These are phyloP conservation scores for Colletotrichum somersetense DNA, from an alignment of 2,329 filamentous ascomycete species.

Conservation along the genomic window DNA sequence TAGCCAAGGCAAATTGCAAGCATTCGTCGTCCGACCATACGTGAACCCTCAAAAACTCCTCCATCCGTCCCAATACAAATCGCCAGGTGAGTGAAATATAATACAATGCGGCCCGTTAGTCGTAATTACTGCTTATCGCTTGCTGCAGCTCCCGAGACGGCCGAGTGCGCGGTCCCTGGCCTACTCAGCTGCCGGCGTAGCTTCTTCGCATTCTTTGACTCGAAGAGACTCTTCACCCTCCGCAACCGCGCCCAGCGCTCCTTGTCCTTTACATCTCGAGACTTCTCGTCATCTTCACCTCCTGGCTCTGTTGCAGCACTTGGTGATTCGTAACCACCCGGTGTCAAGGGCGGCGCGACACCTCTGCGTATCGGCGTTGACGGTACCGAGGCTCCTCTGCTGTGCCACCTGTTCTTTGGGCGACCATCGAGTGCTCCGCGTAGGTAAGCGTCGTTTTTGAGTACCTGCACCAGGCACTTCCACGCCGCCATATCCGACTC, in stretches of 20 bases:
- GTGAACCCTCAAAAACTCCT: constrained; percentile 24
- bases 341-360: constrained; percentile 34
- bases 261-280: constrained; percentile 72
- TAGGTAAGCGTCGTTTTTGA: constrained; percentile 71
- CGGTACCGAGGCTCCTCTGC: constrained; percentile 32
- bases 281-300: constrained; percentile 59
- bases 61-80: background rate
- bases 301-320: constrained; percentile 43
- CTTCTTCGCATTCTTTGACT: constrained; percentile 72
- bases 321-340: constrained; percentile 41
- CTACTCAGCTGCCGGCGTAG: constrained; percentile 57
- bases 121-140: constrained; percentile 19
- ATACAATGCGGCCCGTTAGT: background rate
- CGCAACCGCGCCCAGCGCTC: constrained; percentile 79
- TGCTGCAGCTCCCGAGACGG: constrained; percentile 42
- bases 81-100: constrained; percentile 5
- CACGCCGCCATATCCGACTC: constrained; percentile 63
- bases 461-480: constrained; percentile 65
- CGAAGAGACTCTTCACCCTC: constrained; percentile 78
- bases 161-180: constrained; percentile 56
- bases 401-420: constrained; percentile 42
- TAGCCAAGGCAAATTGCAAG: constrained; percentile 11
- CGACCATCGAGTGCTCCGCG: constrained; percentile 48
- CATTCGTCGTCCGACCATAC: background rate
- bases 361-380: constrained; percentile 38